Conservation (phyloP, 1,139 yeast species). For the Debaryomyces subglobosus region DNA sequence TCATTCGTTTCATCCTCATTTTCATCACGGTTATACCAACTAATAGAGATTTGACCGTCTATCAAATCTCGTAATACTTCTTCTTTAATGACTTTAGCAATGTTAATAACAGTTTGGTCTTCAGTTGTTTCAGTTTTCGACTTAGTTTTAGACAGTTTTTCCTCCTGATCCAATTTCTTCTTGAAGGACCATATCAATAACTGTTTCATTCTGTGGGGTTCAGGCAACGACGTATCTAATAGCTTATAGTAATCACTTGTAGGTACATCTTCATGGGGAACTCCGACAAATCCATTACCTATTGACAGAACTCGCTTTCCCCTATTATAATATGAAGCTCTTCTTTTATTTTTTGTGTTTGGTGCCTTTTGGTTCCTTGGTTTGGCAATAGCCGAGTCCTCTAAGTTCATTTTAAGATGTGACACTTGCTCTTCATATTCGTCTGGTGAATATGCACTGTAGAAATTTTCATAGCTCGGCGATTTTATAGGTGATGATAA, state of each 20-base stretch:
- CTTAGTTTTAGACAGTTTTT: slow-evolving; percentile 27
- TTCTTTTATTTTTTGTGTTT: slow-evolving; percentile 28
- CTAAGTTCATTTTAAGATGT: slow-evolving; percentile 24
- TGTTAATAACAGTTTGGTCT: slow-evolving; percentile 46
- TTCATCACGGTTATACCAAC: slow-evolving; percentile 61
- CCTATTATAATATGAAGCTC: slow-evolving; percentile 56
- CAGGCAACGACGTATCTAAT: slow-evolving; percentile 64
- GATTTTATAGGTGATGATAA: slow-evolving; percentile 31
- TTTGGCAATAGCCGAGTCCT: slow-evolving; percentile 22
- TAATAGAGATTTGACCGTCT: slow-evolving; percentile 60
- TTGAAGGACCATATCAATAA: slow-evolving; percentile 70
- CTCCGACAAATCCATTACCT: slow-evolving; percentile 71
- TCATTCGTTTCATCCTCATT: slow-evolving; percentile 22
- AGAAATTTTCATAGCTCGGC: slow-evolving; percentile 14
- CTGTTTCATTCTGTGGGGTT: slow-evolving; percentile 74
- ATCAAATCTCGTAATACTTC: slow-evolving; percentile 62
- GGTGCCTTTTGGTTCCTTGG: slow-evolving; percentile 20
- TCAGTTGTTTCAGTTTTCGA: slow-evolving; percentile 25
- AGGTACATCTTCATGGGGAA: slow-evolving; percentile 67
- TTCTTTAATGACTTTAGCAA: slow-evolving; percentile 68
- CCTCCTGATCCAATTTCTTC: slow-evolving; percentile 47
- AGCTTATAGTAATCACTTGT: slow-evolving; percentile 62
- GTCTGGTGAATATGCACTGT: slow-evolving; percentile 18
- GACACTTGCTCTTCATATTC: slow-evolving; percentile 36
- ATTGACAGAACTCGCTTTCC: slow-evolving; percentile 77